Conservation (phyloP, 768 basidiomycete species). For the Panaeolus papilionaceus region DNA sequence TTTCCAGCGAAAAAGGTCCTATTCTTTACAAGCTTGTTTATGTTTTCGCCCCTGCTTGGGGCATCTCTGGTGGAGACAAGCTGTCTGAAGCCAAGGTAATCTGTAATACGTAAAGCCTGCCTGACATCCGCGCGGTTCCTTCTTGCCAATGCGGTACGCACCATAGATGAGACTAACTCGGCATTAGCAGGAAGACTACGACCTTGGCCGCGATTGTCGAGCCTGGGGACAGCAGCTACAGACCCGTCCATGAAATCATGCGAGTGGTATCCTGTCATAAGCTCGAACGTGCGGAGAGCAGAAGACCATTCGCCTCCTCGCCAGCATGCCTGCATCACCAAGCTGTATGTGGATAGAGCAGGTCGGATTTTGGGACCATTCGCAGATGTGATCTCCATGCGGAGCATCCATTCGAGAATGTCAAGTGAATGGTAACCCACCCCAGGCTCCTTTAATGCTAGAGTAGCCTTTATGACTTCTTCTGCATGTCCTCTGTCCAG, state of each 20-base stretch:
- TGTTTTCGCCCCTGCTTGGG: conserved; percentile 33
- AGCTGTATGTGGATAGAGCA: conserved; percentile 58
- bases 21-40: conserved; percentile 33
- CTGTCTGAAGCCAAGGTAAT: conserved; percentile 48
- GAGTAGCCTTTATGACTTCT: conserved; percentile 62
- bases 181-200: conserved; percentile 53
- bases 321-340: conserved; percentile 71
- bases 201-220: conserved; percentile 49
- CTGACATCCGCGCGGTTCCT: conserved; percentile 56
- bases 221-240: conserved; percentile 39
- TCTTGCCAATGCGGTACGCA: conserved; percentile 63
- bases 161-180: conserved; percentile 60
- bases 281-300: conserved; percentile 62
- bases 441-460: conserved; percentile 45
- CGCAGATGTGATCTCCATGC: conserved; percentile 52
- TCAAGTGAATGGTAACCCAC: conserved; percentile 58
- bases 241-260: conserved; percentile 61
- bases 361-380: conserved; percentile 55
- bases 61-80: conserved; percentile 36
- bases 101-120: conserved; percentile 66
- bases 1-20: conserved; percentile 52
- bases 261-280: conserved; percentile 73
- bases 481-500: conserved; percentile 65
- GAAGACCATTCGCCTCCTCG: conserved; percentile 66
- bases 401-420: conserved; percentile 73